Conservation (phyloP, 306 rosid genomes). For the Castanea mollissima region DNA sequence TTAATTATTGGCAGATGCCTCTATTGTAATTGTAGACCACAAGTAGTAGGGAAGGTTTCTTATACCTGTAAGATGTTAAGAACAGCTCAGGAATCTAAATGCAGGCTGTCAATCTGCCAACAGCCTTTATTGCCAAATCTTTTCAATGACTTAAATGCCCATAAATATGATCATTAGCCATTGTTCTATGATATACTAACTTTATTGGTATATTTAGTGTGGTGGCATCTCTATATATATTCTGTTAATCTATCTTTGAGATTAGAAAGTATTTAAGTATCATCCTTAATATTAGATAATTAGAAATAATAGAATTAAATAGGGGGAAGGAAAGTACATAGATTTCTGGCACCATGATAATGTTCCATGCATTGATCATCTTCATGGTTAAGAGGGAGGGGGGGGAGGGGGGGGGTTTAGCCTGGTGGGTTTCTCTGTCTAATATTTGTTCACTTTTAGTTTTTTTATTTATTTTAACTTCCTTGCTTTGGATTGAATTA, state of each 20-base stretch:
- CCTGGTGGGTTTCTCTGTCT: slow-evolving; percentile 17
- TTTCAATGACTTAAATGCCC: not conserved
- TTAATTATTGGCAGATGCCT: slow-evolving; percentile 23
- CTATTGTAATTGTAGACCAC: slow-evolving; percentile 10
- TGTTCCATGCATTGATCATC: not conserved
- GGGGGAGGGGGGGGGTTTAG: not conserved
- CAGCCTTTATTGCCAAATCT: not conserved
- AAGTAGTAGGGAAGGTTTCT: slow-evolving; percentile 17
- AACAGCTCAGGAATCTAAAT: slow-evolving; percentile 4
- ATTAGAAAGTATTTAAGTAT: not conserved
- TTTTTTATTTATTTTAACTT: slow-evolving; percentile 9
- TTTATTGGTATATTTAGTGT: not conserved
- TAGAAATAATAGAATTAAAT: not conserved
- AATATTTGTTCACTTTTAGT: slow-evolving; percentile 8
- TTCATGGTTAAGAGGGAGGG: not conserved
- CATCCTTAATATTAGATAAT: not conserved
- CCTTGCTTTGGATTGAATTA: slow-evolving; percentile 32
- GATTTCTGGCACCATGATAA: not conserved
- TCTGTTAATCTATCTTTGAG: not conserved
- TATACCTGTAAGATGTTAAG: slow-evolving; percentile 16
- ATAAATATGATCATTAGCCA: not conserved
- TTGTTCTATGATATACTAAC: not conserved
- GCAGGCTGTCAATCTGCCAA: not conserved
- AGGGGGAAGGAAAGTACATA: not conserved
- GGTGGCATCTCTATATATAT: not conserved